Conservation (phyloP, 305 asterid genomes). For the Fraxinus xanthoxyloides region DNA sequence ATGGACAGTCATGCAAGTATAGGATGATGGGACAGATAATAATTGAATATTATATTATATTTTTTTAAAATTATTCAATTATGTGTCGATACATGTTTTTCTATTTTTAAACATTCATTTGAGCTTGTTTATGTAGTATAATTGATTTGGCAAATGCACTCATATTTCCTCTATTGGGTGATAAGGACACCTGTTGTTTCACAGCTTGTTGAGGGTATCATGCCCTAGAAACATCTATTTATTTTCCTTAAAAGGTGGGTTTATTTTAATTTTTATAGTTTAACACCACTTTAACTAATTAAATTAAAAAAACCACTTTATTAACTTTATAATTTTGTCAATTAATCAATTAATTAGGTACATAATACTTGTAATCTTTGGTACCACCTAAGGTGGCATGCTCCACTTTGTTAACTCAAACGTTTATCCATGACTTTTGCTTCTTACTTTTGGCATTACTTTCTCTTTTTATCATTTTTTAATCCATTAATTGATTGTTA, state of each 20-base stretch:
- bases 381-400: conserved; percentile 46
- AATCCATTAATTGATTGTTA: background rate
- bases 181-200: conserved; percentile 5
- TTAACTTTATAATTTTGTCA: conserved; percentile 12
- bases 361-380: conserved; percentile 15
- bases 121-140: too few species aligned
- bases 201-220: background rate
- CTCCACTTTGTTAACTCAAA: conserved; percentile 51
- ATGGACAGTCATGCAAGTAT: too few species aligned
- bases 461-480: conserved; percentile 15
- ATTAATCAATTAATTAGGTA: conserved; percentile 16
- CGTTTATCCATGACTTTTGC: conserved; percentile 16
- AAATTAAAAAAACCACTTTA: conserved; percentile 12
- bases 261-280: background rate
- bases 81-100: too few species aligned
- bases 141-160: too few species aligned
- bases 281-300: conserved; percentile 1
- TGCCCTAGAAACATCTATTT: background rate
- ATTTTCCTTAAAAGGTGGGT: background rate
- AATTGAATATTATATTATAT: too few species aligned
- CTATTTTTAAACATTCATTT: too few species aligned
- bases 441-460: conserved; percentile 15
- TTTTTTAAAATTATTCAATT: too few species aligned
- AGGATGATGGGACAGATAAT: too few species aligned
- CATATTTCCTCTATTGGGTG: background rate